Conservation (phyloP, 441 rosid species). For the Croton laevigatus region DNA sequence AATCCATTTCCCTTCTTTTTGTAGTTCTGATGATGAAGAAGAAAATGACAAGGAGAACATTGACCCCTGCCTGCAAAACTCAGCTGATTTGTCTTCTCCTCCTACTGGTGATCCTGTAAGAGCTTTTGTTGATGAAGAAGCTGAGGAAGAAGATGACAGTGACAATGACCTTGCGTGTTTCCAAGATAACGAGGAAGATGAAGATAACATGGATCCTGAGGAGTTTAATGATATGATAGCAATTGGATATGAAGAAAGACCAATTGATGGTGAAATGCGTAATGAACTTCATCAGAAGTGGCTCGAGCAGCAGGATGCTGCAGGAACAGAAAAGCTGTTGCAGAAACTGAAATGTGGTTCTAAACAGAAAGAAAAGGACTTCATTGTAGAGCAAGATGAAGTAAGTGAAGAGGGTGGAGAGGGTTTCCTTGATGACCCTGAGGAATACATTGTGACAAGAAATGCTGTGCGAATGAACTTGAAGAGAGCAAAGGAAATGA, state of each 20-base stretch:
- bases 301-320: constrained; percentile 89
- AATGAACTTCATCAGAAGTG: constrained; percentile 90
- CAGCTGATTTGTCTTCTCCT: constrained; percentile 37
- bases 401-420: constrained; percentile 39
- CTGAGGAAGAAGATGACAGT: constrained; percentile 95
- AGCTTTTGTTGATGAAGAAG: constrained; percentile 86
- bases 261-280: constrained; percentile 67
- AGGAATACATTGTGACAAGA: constrained; percentile 45
- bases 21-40: constrained; percentile 63
- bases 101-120: constrained; percentile 69
- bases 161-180: constrained; percentile 71
- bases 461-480: constrained; percentile 54
- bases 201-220: constrained; percentile 55
- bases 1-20: constrained; percentile 11
- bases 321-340: constrained; percentile 75
- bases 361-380: constrained; percentile 36
- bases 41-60: constrained; percentile 59
- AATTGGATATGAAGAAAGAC: constrained; percentile 64
- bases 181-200: constrained; percentile 74
- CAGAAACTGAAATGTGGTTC: constrained; percentile 61
- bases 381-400: constrained; percentile 45
- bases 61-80: constrained; percentile 33
- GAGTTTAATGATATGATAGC: constrained; percentile 78
- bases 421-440: constrained; percentile 38
- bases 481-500: constrained; percentile 82